These are phyloP conservation scores for Lecanicillium sp. DNA, from an alignment of 2,329 filamentous ascomycete species.

Conservation along the genomic window DNA sequence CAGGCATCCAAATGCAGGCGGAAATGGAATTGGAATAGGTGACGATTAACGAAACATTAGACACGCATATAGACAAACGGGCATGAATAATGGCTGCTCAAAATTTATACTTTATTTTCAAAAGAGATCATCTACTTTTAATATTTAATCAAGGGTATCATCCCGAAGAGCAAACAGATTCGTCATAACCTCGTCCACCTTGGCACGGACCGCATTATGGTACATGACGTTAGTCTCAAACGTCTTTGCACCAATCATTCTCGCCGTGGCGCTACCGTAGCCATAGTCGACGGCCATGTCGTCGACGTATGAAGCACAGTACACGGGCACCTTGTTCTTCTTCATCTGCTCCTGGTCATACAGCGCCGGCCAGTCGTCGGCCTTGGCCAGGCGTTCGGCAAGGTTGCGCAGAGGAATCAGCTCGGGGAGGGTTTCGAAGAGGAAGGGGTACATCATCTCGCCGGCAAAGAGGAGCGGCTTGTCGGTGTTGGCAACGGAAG, in stretches of 20 bases:
- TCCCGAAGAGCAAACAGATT: slow-evolving; percentile 73
- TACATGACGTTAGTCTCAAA: slow-evolving; percentile 84
- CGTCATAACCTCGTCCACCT: slow-evolving; percentile 67
- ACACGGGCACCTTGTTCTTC: slow-evolving; percentile 76
- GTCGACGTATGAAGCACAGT: slow-evolving; percentile 74
- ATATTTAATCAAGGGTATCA: slow-evolving; percentile 45
- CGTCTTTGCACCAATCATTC: slow-evolving; percentile 67
- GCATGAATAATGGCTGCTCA: too few species aligned
- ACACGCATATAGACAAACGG: too few species aligned
- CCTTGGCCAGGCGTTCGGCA: slow-evolving; percentile 62
- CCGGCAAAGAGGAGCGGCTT: slow-evolving; percentile 72
- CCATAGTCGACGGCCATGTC: slow-evolving; percentile 90
- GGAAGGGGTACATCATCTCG: slow-evolving; percentile 85
- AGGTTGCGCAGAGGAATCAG: slow-evolving; percentile 60
- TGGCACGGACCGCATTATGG: slow-evolving; percentile 71
- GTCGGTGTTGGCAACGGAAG: slow-evolving; percentile 19
- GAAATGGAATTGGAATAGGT: slow-evolving; percentile 37
- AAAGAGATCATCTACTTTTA: too few species aligned
- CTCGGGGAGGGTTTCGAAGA: slow-evolving; percentile 75
- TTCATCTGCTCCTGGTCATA: slow-evolving; percentile 69
- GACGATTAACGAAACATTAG: not conserved
- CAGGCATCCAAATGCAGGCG: slow-evolving; percentile 44
- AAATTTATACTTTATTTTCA: too few species aligned
- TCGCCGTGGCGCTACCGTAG: slow-evolving; percentile 65
- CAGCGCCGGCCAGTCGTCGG: slow-evolving; percentile 63